Percentiles rank a stretch among this genome's conserved stretches.
Evolutionary conservation across 2,329 filamentous ascomycete species (phyloP).

Genomic region (Pestalotiopsis sp.): DNA sequence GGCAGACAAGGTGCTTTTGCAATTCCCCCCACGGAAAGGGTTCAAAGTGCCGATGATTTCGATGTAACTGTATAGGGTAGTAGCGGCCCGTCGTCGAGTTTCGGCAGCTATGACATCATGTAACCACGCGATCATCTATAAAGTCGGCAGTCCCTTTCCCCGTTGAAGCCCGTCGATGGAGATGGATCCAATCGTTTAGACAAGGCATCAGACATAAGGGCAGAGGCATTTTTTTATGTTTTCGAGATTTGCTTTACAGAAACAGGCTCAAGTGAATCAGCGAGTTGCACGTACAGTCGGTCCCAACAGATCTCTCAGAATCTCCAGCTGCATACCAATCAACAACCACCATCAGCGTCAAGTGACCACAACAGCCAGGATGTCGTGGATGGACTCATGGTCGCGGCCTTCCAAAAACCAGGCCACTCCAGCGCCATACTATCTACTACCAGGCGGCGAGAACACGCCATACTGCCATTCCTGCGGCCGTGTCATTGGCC

Average conservation of each 20-base stretch:
- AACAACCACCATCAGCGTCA: background rate
- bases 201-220: background rate
- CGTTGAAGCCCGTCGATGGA: background rate
- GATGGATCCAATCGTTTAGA: background rate
- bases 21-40: no score
- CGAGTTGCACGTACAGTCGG: background rate
- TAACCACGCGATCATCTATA: background rate
- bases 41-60: background rate
- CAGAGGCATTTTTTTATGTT: background rate
- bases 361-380: constrained; percentile 17
- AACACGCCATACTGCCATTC: constrained; percentile 57
- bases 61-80: background rate
- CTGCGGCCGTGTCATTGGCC: constrained; percentile 58
- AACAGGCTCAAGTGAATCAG: background rate
- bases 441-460: constrained; percentile 49
- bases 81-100: background rate
- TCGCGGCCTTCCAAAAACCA: constrained; percentile 41
- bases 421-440: constrained; percentile 54
- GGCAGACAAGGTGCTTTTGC: no score
- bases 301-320: background rate
- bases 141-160: background rate
- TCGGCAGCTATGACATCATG: constrained; percentile 9
- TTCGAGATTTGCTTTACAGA: background rate
- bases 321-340: background rate
- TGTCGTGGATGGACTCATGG: constrained; percentile 47